phyloP scores from a whole-genome alignment of 345 rosid genomes.

The Aquilaria sinensis region DNA sequence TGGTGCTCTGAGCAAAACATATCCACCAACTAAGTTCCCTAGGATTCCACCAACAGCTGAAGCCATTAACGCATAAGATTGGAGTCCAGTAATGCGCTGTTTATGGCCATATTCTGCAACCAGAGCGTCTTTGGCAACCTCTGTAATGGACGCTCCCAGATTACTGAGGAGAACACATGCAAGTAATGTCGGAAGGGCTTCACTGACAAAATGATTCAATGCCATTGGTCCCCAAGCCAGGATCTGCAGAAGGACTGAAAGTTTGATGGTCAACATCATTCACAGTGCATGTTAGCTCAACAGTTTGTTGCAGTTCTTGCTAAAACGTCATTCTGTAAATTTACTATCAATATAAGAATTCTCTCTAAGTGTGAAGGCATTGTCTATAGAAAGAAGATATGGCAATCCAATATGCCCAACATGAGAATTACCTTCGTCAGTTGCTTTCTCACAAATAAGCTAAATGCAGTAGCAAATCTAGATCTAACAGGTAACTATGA shows the following conservation, averaged over 20 bases:
- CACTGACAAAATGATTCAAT: slow-evolving; percentile 43
- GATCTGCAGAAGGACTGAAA: slow-evolving; percentile 67
- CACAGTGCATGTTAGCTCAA: slow-evolving; percentile 3
- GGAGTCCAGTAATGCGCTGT: slow-evolving; percentile 46
- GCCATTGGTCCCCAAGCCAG: slow-evolving; percentile 84
- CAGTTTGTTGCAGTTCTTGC: not conserved
- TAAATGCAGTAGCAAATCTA: too few species aligned
- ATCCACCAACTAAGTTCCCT: slow-evolving; percentile 81
- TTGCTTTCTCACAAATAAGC: too few species aligned
- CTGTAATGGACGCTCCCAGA: slow-evolving; percentile 78
- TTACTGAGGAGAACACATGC: slow-evolving; percentile 65
- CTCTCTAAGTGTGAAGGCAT: too few species aligned
- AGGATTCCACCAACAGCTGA: slow-evolving; percentile 75
- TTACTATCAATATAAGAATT: too few species aligned
- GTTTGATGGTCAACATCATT: slow-evolving; percentile 6
- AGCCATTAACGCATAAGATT: slow-evolving; percentile 87
- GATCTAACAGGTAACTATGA: too few species aligned
- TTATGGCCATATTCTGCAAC: slow-evolving; percentile 79
- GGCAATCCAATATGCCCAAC: too few species aligned
- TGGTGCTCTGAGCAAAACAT: slow-evolving; percentile 36
- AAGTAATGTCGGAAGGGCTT: slow-evolving; percentile 60
- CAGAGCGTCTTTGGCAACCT: slow-evolving; percentile 87
- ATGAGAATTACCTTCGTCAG: too few species aligned
- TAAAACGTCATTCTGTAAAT: too few species aligned
- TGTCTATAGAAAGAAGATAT: not conserved